Conservation (phyloP, 1,284 basidiomycete genomes). For the Ustilago nuda region DNA sequence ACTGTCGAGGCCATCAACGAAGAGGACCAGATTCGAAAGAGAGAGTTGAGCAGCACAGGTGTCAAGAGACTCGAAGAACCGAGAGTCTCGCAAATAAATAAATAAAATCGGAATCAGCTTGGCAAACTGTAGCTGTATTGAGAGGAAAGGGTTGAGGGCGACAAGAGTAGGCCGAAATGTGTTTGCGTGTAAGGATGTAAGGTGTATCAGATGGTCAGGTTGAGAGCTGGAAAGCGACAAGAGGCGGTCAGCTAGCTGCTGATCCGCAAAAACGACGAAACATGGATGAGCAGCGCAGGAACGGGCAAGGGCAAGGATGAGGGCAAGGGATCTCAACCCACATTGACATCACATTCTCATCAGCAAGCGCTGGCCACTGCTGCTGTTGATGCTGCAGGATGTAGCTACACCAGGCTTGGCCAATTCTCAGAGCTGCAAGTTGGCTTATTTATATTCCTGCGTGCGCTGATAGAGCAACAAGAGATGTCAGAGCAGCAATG, state of each 20-base stretch:
- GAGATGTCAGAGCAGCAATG: neutral
- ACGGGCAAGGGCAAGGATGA: neutral
- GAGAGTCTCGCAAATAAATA: neutral
- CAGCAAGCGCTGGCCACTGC: neutral
- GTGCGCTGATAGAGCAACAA: neutral
- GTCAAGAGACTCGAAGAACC: too few relatives aligned
- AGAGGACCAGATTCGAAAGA: neutral
- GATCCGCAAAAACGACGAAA: neutral
- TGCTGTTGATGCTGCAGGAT: neutral
- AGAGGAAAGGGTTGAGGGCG: neutral
- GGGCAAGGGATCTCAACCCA: neutral
- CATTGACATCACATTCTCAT: neutral
- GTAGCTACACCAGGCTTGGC: neutral
- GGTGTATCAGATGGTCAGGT: neutral
- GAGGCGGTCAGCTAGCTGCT: neutral
- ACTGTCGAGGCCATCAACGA: neutral
- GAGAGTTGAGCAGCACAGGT: neutral
- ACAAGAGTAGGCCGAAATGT: neutral
- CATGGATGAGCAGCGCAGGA: conserved; percentile 1
- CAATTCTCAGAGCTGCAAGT: neutral
- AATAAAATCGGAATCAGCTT: neutral
- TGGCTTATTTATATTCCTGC: neutral
- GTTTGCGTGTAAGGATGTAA: neutral
- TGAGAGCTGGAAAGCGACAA: neutral
- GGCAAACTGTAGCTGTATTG: neutral